Evolutionary conservation across 2,329 filamentous ascomycete species (phyloP).

Genomic region (Thelonectria discophora): DNA sequence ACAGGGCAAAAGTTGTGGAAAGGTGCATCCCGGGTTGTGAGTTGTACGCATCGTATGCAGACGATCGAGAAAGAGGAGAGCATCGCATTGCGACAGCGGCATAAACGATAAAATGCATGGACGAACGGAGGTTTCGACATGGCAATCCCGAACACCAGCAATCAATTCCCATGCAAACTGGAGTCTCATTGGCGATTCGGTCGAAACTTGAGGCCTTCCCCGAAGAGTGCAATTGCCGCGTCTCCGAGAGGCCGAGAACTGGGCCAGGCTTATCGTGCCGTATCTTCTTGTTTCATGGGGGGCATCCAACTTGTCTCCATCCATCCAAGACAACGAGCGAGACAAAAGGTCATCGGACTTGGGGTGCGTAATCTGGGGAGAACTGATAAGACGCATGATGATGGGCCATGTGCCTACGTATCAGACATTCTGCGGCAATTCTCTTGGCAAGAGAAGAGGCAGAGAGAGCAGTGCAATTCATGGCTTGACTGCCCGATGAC

Average conservation of each 20-base stretch:
- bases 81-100: background rate
- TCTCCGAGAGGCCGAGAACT: slow-evolving; percentile 23
- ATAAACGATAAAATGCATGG: slow-evolving; percentile 8
- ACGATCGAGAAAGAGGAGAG: background rate
- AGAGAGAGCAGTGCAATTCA: background rate
- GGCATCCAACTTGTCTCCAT: background rate
- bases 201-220: slow-evolving; percentile 12
- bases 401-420: slow-evolving; percentile 5
- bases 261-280: slow-evolving; percentile 27
- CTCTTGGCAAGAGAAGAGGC: background rate
- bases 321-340: background rate
- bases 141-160: background rate
- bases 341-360: background rate
- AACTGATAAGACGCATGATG: slow-evolving; percentile 17
- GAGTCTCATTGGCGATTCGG: background rate
- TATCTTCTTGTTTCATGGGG: background rate
- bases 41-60: background rate
- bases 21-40: background rate
- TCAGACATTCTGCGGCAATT: slow-evolving; percentile 1
- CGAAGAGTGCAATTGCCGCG: slow-evolving; percentile 15
- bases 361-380: slow-evolving; percentile 2
- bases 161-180: background rate
- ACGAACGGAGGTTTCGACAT: background rate
- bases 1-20: background rate
- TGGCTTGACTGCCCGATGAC: slow-evolving; percentile 31